Conservation (phyloP, 78 protist species). For the Dictyostelium brefeldianum region DNA sequence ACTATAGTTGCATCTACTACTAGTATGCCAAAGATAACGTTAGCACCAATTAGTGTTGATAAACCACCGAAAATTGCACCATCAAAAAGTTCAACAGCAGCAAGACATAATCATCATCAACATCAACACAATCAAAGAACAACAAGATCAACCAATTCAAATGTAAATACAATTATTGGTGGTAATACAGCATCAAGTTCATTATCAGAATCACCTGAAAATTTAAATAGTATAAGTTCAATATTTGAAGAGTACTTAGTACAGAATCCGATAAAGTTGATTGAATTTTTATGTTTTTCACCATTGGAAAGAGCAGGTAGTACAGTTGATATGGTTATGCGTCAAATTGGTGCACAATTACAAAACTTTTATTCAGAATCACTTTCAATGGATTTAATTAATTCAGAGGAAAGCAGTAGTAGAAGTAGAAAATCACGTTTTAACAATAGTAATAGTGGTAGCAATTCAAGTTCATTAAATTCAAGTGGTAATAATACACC, state of each 20-base stretch:
- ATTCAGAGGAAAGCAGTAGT: constrained; percentile 1
- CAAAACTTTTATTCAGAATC: constrained; percentile 34
- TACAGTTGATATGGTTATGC: constrained; percentile 15
- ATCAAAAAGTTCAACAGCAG: neutral
- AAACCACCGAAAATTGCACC: neutral
- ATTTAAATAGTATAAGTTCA: constrained; percentile 20
- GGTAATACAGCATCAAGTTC: neutral
- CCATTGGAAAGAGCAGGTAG: constrained; percentile 76
- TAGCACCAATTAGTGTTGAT: neutral
- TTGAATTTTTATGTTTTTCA: constrained; percentile 66
- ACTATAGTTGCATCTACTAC: neutral
- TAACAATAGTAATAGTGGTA: neutral
- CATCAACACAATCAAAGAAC: neutral
- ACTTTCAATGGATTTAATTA: constrained; percentile 57
- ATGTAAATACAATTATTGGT: neutral
- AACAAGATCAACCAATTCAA: neutral
- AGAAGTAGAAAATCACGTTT: constrained; percentile 33
- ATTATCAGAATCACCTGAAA: constrained; percentile 33
- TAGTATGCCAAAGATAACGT: neutral
- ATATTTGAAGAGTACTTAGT: constrained; percentile 29
- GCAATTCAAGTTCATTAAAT: neutral
- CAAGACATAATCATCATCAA: neutral
- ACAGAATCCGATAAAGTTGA: constrained; percentile 44
- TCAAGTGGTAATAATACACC: constrained; percentile 33
- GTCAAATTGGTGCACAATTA: constrained; percentile 44